Conservation (phyloP, 805 yeast genomes). For the Debaryomyces prosopidis region DNA sequence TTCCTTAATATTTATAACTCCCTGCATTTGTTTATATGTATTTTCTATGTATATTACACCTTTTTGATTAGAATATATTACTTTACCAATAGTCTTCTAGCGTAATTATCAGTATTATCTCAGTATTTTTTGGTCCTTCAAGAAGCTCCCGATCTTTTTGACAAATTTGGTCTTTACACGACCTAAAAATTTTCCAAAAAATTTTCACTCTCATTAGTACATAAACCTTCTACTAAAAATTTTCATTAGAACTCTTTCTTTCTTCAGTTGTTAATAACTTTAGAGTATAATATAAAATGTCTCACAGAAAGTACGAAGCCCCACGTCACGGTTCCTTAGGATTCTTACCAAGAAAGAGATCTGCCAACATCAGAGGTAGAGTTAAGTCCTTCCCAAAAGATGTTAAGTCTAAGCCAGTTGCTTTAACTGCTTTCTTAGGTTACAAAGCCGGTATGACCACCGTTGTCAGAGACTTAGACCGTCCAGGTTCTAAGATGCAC, state of each 20-base stretch:
- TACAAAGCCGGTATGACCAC: slow-evolving; percentile 99
- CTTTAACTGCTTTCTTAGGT: slow-evolving; percentile 99
- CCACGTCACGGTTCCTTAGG: slow-evolving; percentile 99
- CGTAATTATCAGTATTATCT: too few relatives aligned
- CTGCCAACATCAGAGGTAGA: slow-evolving; percentile 97
- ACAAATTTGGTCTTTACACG: neutral
- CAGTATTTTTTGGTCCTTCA: too few relatives aligned
- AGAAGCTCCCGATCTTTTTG: neutral
- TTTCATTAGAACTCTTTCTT: slow-evolving; percentile 6
- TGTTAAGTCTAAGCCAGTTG: slow-evolving; percentile 95
- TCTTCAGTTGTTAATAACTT: slow-evolving; percentile 29
- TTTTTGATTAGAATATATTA: too few relatives aligned
- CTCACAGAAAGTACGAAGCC: slow-evolving; percentile 99
- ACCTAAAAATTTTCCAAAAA: slow-evolving; percentile 2
- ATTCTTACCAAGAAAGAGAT: slow-evolving; percentile 99
- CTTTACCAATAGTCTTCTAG: too few relatives aligned
- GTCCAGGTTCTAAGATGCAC: slow-evolving; percentile 99
- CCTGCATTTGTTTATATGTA: too few relatives aligned
- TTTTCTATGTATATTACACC: too few relatives aligned
- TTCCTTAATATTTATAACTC: too few relatives aligned
- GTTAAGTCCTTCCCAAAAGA: slow-evolving; percentile 99
- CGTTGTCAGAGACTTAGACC: slow-evolving; percentile 99
- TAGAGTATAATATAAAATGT: slow-evolving; percentile 53
- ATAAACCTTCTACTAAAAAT: slow-evolving; percentile 1
- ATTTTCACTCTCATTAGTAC: slow-evolving; percentile 3